phyloP scores from a whole-genome alignment of 2,329 filamentous ascomycete genomes.

The Colletotrichum tanaceti region DNA sequence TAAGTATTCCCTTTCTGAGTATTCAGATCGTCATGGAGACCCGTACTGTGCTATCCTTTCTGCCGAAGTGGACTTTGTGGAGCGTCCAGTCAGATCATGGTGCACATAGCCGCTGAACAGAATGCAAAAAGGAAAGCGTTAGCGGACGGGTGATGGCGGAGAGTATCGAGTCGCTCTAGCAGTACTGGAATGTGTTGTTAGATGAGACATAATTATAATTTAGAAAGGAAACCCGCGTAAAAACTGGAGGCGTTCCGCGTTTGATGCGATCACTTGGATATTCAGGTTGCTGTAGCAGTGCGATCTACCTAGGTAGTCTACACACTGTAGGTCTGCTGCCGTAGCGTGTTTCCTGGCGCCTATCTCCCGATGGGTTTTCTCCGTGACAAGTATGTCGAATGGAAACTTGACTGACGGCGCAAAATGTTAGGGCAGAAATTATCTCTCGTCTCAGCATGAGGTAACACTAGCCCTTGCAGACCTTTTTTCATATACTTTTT shows the following conservation, averaged over 20 bases:
- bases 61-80: not conserved
- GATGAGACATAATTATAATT: too few species aligned
- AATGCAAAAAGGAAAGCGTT: not conserved
- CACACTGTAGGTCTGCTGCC: too few species aligned
- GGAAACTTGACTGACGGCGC: not conserved
- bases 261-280: too few species aligned
- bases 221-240: too few species aligned
- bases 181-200: not conserved
- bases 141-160: too few species aligned
- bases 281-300: too few species aligned
- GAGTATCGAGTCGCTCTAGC: not conserved
- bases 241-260: too few species aligned
- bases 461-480: not conserved
- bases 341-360: not conserved
- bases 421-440: not conserved
- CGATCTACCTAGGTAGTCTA: too few species aligned
- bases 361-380: slow-evolving; percentile 6
- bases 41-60: slow-evolving; percentile 6
- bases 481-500: not conserved
- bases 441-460: not conserved
- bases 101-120: not conserved
- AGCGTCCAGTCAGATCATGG: not conserved
- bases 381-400: not conserved
- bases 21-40: slow-evolving; percentile 36
- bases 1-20: slow-evolving; percentile 41